Percentiles rank a stretch among this genome's conserved stretches.
phyloP scores from a whole-genome alignment of 2,329 filamentous ascomycete genomes.

The Microdochium nivale region DNA sequence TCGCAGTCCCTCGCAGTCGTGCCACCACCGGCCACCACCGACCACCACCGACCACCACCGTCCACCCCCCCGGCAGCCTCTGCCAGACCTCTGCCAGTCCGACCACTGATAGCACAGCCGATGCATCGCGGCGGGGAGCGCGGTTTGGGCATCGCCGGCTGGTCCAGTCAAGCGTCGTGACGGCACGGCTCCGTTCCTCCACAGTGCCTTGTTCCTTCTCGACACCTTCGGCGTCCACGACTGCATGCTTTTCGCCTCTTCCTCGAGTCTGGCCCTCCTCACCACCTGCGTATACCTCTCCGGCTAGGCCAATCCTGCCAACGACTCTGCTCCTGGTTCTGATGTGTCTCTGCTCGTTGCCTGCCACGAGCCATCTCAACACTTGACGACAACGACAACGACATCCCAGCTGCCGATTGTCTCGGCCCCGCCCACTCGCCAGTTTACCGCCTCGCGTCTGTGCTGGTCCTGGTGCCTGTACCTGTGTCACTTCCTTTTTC shows the following conservation, averaged over 20 bases:
- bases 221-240: background rate
- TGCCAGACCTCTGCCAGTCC: constrained; percentile 2
- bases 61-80: constrained; percentile 13
- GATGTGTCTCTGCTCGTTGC: background rate
- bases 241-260: background rate
- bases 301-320: background rate
- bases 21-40: no score
- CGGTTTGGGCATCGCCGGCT: background rate
- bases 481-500: constrained; percentile 3
- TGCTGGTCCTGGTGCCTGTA: no score
- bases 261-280: background rate
- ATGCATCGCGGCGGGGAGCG: constrained; percentile 18
- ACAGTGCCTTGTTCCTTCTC: background rate
- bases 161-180: no score
- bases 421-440: background rate
- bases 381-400: background rate
- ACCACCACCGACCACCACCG: no score
- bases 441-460: background rate
- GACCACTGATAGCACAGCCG: constrained; percentile 17
- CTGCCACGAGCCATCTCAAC: background rate
- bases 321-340: background rate
- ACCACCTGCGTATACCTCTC: background rate
- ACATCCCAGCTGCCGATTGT: background rate
- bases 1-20: no score
- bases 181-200: no score